A percentile compares a stretch with the other conserved stretches of the same genome.
Evolutionary conservation across 73 alveolate genomes (phyloP).

Genomic region (Paraurostyla sp.): DNA sequence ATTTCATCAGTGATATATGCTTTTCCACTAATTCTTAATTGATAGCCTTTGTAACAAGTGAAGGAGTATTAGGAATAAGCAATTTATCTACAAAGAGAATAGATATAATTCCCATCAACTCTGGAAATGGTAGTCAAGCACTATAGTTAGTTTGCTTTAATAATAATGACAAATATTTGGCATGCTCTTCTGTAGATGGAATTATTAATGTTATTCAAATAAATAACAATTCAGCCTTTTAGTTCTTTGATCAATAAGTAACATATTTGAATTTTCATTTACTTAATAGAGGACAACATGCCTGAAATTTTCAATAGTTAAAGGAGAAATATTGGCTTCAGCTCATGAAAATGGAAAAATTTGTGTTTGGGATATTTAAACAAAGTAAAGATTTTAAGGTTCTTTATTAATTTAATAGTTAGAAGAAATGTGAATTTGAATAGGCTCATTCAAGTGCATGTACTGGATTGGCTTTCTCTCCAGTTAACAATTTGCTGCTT

Average conservation of each 20-base stretch:
- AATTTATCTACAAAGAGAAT: not conserved
- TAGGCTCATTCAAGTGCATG: constrained; percentile 67
- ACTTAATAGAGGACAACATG: not conserved
- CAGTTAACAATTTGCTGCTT: constrained; percentile 79
- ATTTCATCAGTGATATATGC: not conserved
- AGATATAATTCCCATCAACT: not conserved
- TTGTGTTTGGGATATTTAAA: not conserved
- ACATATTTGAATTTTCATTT: not conserved
- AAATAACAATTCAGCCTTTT: not conserved
- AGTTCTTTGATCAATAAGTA: not conserved
- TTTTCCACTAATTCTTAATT: not conserved
- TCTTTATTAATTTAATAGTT: not conserved
- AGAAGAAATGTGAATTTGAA: constrained; percentile 16
- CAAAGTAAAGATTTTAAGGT: not conserved
- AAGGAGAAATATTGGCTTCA: not conserved
- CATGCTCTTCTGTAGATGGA: constrained; percentile 64
- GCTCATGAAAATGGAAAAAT: constrained; percentile 53
- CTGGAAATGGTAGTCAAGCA: not conserved
- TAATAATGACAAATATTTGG: constrained; percentile 62
- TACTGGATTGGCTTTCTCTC: constrained; percentile 80
- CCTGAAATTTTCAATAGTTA: not conserved
- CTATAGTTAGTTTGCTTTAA: constrained; percentile 63
- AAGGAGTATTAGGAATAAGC: constrained; percentile 1
- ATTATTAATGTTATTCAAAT: constrained; percentile 10
- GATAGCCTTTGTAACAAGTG: constrained; percentile 3